Conservation (phyloP, 352 stramenopile genomes). For the Globisporangium paddicum region DNA sequence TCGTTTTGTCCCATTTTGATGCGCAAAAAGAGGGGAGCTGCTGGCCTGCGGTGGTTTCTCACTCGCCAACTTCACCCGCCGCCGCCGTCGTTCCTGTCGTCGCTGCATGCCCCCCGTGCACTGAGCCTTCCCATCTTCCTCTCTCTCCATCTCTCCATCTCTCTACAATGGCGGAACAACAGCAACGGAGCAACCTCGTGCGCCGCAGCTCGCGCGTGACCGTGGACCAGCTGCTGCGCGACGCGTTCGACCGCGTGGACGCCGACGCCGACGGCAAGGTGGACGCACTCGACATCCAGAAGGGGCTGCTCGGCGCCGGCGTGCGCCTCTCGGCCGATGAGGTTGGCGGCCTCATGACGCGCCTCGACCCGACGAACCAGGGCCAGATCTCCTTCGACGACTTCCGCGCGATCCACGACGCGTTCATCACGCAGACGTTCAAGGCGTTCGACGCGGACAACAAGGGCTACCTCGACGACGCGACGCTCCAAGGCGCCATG, state of each 20-base stretch:
- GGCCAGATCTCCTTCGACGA: conserved; percentile 69
- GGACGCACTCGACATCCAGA: conserved; percentile 70
- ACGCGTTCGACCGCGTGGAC: conserved; percentile 74
- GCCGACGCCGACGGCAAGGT: conserved; percentile 65
- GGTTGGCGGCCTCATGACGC: conserved; percentile 50
- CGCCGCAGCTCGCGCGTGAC: conserved; percentile 77
- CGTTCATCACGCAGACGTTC: conserved; percentile 74
- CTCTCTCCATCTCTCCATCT: conserved; percentile 1
- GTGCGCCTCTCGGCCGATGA: conserved; percentile 60
- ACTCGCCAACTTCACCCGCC: conserved; percentile 1
- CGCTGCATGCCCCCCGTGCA: conserved; percentile 4
- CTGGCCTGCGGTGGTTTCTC: neutral
- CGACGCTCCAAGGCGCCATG: conserved; percentile 59
- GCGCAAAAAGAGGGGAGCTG: neutral
- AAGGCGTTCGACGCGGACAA: conserved; percentile 54
- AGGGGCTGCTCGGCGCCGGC: conserved; percentile 53
- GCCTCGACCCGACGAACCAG: conserved; percentile 64
- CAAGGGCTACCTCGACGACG: conserved; percentile 70
- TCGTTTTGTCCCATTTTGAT: conserved; percentile 1
- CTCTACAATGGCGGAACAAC: conserved; percentile 8
- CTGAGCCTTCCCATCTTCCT: neutral
- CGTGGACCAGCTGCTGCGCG: conserved; percentile 65
- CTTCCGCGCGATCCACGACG: conserved; percentile 73
- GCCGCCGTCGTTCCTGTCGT: neutral
- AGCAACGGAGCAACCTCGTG: conserved; percentile 32